Conservation (phyloP, 176 grass and related monocot species). For the Cenchrus fungigraminus region DNA sequence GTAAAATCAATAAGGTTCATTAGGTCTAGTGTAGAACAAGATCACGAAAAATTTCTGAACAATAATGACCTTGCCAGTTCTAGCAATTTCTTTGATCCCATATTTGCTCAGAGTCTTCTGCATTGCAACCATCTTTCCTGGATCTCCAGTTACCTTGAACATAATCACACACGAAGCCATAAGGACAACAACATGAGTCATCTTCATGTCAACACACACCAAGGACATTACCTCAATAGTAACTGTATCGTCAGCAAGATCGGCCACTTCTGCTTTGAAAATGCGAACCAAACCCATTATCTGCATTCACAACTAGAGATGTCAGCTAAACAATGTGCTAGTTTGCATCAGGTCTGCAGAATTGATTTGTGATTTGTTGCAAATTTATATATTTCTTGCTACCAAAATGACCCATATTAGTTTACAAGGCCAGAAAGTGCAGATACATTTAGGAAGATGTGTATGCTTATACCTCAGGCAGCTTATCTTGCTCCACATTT, state of each 20-base stretch:
- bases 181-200: background rate
- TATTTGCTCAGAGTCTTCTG: constrained; percentile 65
- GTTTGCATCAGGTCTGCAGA: background rate
- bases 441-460: background rate
- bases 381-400: background rate
- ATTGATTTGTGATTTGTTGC: background rate
- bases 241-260: constrained; percentile 65
- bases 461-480: constrained; percentile 58
- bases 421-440: background rate
- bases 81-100: constrained; percentile 80
- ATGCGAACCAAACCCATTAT: constrained; percentile 74
- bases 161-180: constrained; percentile 15
- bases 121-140: constrained; percentile 71
- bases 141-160: constrained; percentile 76
- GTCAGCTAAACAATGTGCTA: background rate
- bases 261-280: constrained; percentile 73
- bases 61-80: constrained; percentile 78
- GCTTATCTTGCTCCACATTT: constrained; percentile 62
- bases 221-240: constrained; percentile 62
- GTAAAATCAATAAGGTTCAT: background rate
- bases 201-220: constrained; percentile 10
- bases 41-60: background rate
- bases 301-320: constrained; percentile 40
- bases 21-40: constrained; percentile 16
- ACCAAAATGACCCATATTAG: background rate